Conservation (phyloP, 1,284 basidiomycete species). For the Ustilago hordei region DNA sequence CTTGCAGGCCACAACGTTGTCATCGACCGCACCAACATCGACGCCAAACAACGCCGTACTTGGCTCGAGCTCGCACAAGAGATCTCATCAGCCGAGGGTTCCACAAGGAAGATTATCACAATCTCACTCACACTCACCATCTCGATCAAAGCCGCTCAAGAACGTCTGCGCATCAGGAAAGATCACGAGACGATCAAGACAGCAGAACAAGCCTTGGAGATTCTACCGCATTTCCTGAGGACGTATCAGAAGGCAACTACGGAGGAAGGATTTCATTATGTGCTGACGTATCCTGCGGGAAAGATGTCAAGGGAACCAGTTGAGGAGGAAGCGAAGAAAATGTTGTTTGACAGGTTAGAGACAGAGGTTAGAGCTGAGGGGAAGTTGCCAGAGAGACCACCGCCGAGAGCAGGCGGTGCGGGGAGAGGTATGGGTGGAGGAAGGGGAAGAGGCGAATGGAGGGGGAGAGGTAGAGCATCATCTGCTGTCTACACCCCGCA, state of each 20-base stretch:
- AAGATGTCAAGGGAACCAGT: conserved; percentile 27
- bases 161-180: conserved; percentile 20
- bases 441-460: conserved; percentile 19
- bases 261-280: conserved; percentile 42
- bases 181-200: conserved; percentile 48
- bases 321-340: conserved; percentile 17
- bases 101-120: conserved; percentile 19
- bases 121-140: conserved; percentile 44
- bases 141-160: conserved; percentile 25
- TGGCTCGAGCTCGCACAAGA: conserved; percentile 45
- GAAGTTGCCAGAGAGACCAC: conserved; percentile 29
- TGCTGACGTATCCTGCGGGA: conserved; percentile 27
- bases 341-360: conserved; percentile 25
- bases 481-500: conserved; percentile 33
- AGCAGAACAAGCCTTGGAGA: conserved; percentile 30
- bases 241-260: conserved; percentile 34
- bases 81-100: background rate
- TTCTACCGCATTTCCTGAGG: conserved; percentile 38
- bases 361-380: conserved; percentile 18
- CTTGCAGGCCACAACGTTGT: conserved; percentile 31
- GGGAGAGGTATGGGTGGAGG: conserved; percentile 16
- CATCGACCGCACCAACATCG: conserved; percentile 54
- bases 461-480: conserved; percentile 16
- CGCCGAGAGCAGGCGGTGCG: conserved; percentile 18
- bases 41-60: conserved; percentile 41